Conservation (phyloP, 805 yeast genomes). For the Lipomyces anomalus region DNA sequence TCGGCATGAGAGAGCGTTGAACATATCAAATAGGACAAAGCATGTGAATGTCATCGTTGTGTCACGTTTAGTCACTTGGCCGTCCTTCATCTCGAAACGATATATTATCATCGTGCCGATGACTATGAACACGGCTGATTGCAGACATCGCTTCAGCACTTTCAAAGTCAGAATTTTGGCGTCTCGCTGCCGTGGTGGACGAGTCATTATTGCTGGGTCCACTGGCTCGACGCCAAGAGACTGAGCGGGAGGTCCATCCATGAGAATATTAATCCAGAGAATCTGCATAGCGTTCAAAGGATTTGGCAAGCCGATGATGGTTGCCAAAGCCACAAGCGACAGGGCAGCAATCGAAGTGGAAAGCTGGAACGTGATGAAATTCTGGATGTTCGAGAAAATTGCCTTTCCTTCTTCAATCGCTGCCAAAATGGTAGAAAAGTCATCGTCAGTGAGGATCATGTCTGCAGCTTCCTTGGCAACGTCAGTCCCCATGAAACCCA, state of each 20-base stretch:
- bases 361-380: slow-evolving; percentile 87
- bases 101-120: slow-evolving; percentile 85
- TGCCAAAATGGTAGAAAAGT: slow-evolving; percentile 83
- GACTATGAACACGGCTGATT: slow-evolving; percentile 72
- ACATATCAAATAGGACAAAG: slow-evolving; percentile 93
- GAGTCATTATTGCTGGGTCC: slow-evolving; percentile 89
- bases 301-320: slow-evolving; percentile 80
- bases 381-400: slow-evolving; percentile 90
- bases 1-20: slow-evolving; percentile 91
- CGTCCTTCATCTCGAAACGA: slow-evolving; percentile 77
- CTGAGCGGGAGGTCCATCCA: slow-evolving; percentile 99
- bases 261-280: slow-evolving; percentile 90
- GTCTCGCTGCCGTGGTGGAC: slow-evolving; percentile 88
- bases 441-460: slow-evolving; percentile 96
- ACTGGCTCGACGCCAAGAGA: slow-evolving; percentile 96
- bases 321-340: slow-evolving; percentile 79
- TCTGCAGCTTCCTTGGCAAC: slow-evolving; percentile 98
- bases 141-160: slow-evolving; percentile 65
- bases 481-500: slow-evolving; percentile 85
- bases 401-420: slow-evolving; percentile 99
- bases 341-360: slow-evolving; percentile 95
- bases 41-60: slow-evolving; percentile 99
- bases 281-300: slow-evolving; percentile 98
- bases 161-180: slow-evolving; percentile 73
- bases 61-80: slow-evolving; percentile 82